phyloP scores from a whole-genome alignment of 2,329 filamentous ascomycete genomes.

The Graphilbum fragrans region DNA sequence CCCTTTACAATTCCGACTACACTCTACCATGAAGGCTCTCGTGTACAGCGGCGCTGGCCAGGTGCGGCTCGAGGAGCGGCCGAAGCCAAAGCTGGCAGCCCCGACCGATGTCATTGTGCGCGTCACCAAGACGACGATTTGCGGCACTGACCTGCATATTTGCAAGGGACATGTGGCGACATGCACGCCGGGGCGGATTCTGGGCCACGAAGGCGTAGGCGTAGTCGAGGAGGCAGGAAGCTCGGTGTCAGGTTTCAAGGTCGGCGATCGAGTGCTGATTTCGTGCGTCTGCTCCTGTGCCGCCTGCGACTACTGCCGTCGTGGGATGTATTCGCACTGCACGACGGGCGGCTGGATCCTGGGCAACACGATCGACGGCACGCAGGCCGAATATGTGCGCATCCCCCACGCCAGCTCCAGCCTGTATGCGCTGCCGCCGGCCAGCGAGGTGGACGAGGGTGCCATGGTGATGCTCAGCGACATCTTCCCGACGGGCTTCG shows the following conservation, averaged over 20 bases:
- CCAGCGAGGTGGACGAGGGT: constrained; percentile 19
- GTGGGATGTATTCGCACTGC: constrained; percentile 40
- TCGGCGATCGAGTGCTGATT: constrained; percentile 39
- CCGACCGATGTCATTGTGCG: constrained; percentile 37
- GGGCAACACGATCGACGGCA: constrained; percentile 39
- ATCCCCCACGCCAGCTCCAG: constrained; percentile 37
- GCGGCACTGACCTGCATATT: constrained; percentile 45
- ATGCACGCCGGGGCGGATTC: constrained; percentile 28
- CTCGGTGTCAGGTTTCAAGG: constrained; percentile 30
- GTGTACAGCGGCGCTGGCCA: constrained; percentile 24
- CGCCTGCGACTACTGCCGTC: constrained; percentile 36
- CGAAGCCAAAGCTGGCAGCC: constrained; percentile 25
- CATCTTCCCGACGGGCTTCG: constrained; percentile 42
- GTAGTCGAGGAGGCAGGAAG: constrained; percentile 30
- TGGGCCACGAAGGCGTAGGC: constrained; percentile 43
- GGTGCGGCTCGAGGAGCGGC: constrained; percentile 26
- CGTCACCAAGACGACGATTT: constrained; percentile 35
- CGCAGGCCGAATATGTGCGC: constrained; percentile 43
- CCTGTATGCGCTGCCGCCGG: constrained; percentile 29
- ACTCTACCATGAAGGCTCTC: constrained; percentile 30
- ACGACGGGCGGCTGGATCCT: constrained; percentile 40
- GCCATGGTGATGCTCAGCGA: constrained; percentile 39
- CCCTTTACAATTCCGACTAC: neutral
- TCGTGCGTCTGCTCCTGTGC: constrained; percentile 38
- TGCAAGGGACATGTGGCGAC: constrained; percentile 39